phyloP scores from a whole-genome alignment of 148 eudicot species.

The Fagopyrum tataricum region DNA sequence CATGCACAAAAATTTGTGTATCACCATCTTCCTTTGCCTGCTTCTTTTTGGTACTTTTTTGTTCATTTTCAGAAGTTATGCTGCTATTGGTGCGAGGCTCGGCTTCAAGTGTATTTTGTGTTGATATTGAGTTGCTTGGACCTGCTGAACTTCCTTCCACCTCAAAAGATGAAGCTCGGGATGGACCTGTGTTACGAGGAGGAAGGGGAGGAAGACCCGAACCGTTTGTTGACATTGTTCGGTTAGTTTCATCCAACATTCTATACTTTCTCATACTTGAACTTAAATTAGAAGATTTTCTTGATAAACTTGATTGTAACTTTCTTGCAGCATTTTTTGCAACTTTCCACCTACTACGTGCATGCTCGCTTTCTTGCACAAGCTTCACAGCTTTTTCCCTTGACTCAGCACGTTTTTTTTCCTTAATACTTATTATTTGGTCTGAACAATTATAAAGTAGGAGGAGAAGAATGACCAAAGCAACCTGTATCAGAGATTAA shows the following conservation, averaged over 20 bases:
- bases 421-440: slow-evolving; percentile 65
- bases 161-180: slow-evolving; percentile 20
- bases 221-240: slow-evolving; percentile 14
- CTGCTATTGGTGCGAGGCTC: slow-evolving; percentile 23
- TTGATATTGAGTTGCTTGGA: slow-evolving; percentile 16
- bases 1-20: slow-evolving; percentile 55
- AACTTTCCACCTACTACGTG: slow-evolving; percentile 58
- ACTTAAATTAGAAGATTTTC: slow-evolving; percentile 44
- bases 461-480: slow-evolving; percentile 63
- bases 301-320: slow-evolving; percentile 50
- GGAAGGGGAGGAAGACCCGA: slow-evolving; percentile 10
- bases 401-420: slow-evolving; percentile 62
- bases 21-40: slow-evolving; percentile 18
- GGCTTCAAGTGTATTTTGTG: slow-evolving; percentile 24
- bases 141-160: slow-evolving; percentile 24
- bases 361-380: slow-evolving; percentile 48
- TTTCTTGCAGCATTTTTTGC: slow-evolving; percentile 70
- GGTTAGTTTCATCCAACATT: slow-evolving; percentile 23
- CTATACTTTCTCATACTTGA: slow-evolving; percentile 23
- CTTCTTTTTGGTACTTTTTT: slow-evolving; percentile 15
- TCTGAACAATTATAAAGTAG: slow-evolving; percentile 81
- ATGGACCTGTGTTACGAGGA: slow-evolving; percentile 14
- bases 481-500: slow-evolving; percentile 39
- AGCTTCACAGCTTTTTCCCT: slow-evolving; percentile 77
- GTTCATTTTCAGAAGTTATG: slow-evolving; percentile 29